Evolutionary conservation across 2,329 filamentous ascomycete genomes (phyloP).

Genomic region (Fusarium albidum): DNA sequence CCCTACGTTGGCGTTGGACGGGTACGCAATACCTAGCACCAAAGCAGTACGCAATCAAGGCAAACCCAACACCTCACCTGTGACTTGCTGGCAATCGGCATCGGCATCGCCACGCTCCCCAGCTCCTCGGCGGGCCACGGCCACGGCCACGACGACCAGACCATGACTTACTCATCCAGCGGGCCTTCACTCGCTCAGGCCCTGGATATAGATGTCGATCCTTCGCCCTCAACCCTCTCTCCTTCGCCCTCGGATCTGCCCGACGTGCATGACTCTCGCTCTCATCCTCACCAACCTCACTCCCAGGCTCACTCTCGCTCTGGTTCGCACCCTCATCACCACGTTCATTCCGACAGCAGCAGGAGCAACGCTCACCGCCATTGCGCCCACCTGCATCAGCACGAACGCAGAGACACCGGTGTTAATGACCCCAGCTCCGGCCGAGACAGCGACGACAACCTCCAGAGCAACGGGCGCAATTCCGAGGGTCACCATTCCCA

Average conservation of each 20-base stretch:
- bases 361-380: constrained; percentile 19
- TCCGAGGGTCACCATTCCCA: constrained; percentile 31
- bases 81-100: constrained; percentile 19
- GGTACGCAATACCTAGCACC: constrained; percentile 24
- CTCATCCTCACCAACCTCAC: constrained; percentile 38
- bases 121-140: constrained; percentile 33
- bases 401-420: constrained; percentile 12
- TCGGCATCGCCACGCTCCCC: constrained; percentile 36
- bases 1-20: constrained; percentile 30
- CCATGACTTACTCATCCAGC: constrained; percentile 47
- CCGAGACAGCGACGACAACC: constrained; percentile 17
- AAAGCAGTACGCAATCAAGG: constrained; percentile 21
- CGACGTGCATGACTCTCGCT: constrained; percentile 27
- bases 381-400: constrained; percentile 30
- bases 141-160: constrained; percentile 39
- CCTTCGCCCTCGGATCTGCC: constrained; percentile 30
- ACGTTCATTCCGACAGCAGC: constrained; percentile 28
- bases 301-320: constrained; percentile 29
- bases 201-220: constrained; percentile 41
- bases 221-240: constrained; percentile 28
- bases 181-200: constrained; percentile 51
- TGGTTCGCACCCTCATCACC: constrained; percentile 21
- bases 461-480: constrained; percentile 37
- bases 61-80: constrained; percentile 7
- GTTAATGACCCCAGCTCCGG: constrained; percentile 27